Evolutionary conservation across 768 basidiomycete species (phyloP), one percentile per base, ranked within the genome.

Genomic region (Hortiboletus campestris): DNA sequence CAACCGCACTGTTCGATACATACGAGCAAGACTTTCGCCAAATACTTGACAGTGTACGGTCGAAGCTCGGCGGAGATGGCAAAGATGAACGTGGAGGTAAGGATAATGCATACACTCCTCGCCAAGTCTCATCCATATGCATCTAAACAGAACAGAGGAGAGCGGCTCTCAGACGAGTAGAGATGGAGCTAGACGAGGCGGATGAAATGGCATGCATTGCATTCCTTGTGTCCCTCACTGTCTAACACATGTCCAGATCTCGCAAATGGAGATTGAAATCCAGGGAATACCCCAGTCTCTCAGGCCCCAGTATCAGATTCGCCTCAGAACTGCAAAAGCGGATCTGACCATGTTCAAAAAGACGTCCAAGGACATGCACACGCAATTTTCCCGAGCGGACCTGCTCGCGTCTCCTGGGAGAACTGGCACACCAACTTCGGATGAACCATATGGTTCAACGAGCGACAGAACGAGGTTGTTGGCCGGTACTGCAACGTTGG

Each of bases 201-300:
- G 95, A 97, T 63, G 97, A 98, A 78, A 94, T 98, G 84, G 95
- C 89, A 65, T 46, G 83, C 66, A 10, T 35, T 17, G 16, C 32
- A 13, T 22, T 54, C 31, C 14, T 34, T 29, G 16, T 39, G 12
- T 22, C 34, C 38, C 56, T 49, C 39, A 22, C 49, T 46, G 13
- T 40, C 40, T 49, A 22, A 59, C 57, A 43, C 32, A 34, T 47
- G 19, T 48, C 4, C 62, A 98, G 96, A 83, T 98, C 61, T 94
- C 94, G 45, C 97, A 99, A 82, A 97, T 99, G 96, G 96, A 98
- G 76, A 89, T 99, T 55, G 97, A 99, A 76, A 87, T 96, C 8
- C 94, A 94, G 64, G 90, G 92, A 12, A 94, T 98, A 67, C 94
- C 94, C 1, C 86, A 91, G 66, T 88, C 89, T 20, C 79, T 94